Evolutionary conservation across 345 rosid species (phyloP).

Genomic region (Carallia pectinifolia): DNA sequence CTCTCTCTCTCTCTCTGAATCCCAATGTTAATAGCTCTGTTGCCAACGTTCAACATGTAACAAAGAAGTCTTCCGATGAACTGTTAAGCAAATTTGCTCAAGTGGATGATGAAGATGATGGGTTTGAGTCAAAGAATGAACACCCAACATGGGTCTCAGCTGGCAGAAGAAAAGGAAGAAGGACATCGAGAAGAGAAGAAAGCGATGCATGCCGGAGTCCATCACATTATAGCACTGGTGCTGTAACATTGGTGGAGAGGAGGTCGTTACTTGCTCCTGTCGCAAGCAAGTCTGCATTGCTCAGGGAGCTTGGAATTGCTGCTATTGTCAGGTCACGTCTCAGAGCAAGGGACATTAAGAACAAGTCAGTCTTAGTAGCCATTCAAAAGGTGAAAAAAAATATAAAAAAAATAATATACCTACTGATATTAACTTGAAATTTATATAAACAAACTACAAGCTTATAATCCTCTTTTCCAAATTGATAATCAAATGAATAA

Average conservation of each 20-base stretch:
- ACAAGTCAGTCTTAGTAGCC: conserved; percentile 53
- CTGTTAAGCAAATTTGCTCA: conserved; percentile 74
- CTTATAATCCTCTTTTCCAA: too few species aligned
- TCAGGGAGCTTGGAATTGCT: conserved; percentile 48
- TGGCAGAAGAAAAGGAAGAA: conserved; percentile 35
- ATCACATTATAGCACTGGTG: not conserved
- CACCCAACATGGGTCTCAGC: conserved; percentile 13
- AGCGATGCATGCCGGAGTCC: conserved; percentile 23
- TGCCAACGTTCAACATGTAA: conserved; percentile 54
- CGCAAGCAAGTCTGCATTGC: conserved; percentile 36
- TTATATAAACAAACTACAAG: too few species aligned
- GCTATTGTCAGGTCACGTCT: conserved; percentile 39
- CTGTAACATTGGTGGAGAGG: conserved; percentile 44
- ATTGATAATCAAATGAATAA: too few species aligned
- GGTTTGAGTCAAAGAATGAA: conserved; percentile 15
- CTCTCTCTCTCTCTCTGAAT: conserved; percentile 15
- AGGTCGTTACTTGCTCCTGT: conserved; percentile 61
- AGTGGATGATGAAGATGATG: conserved; percentile 18
- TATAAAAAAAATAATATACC: too few species aligned
- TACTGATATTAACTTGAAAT: too few species aligned
- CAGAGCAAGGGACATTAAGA: conserved; percentile 39
- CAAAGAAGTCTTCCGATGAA: conserved; percentile 73
- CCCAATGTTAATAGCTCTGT: not conserved
- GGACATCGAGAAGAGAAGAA: conserved; percentile 8
- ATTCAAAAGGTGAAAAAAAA: conserved; percentile 50